Evolutionary conservation across 371 early-diverging fungal genomes (phyloP).

Genomic region (Mucor indicus): DNA sequence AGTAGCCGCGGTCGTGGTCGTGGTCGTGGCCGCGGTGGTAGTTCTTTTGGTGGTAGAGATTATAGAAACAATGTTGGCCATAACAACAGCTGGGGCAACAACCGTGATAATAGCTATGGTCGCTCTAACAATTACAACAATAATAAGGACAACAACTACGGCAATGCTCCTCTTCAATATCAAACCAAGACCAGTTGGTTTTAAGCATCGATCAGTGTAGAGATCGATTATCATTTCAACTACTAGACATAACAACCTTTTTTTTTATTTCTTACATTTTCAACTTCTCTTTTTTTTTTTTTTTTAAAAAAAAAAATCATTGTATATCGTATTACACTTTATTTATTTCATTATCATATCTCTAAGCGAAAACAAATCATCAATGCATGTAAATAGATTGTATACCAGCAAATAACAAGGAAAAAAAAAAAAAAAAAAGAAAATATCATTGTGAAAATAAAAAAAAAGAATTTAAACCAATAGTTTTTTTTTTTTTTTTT

Average conservation of each 20-base stretch:
- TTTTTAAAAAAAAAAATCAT: slow-evolving; percentile 1
- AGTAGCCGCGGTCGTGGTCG: slow-evolving; percentile 58
- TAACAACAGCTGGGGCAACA: slow-evolving; percentile 12
- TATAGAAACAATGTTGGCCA: slow-evolving; percentile 34
- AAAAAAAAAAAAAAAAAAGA: neutral
- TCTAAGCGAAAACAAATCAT: neutral
- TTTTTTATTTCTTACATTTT: neutral
- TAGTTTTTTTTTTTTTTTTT: too few species aligned
- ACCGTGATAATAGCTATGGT: slow-evolving; percentile 19
- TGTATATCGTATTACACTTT: too few species aligned
- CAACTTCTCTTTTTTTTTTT: neutral
- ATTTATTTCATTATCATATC: neutral
- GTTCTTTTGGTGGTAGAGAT: slow-evolving; percentile 50
- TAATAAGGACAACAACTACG: slow-evolving; percentile 11
- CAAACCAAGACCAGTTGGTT: slow-evolving; percentile 75
- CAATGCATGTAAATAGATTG: neutral
- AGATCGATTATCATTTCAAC: neutral
- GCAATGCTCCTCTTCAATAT: slow-evolving; percentile 40
- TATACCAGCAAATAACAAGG: neutral
- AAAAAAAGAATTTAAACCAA: neutral
- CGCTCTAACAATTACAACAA: slow-evolving; percentile 5
- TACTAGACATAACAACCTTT: neutral
- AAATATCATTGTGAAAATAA: neutral
- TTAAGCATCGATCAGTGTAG: slow-evolving; percentile 26
- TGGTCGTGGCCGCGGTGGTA: slow-evolving; percentile 63